Conservation (phyloP, 2,329 filamentous ascomycete species). For the Aspergillus floridensis region DNA sequence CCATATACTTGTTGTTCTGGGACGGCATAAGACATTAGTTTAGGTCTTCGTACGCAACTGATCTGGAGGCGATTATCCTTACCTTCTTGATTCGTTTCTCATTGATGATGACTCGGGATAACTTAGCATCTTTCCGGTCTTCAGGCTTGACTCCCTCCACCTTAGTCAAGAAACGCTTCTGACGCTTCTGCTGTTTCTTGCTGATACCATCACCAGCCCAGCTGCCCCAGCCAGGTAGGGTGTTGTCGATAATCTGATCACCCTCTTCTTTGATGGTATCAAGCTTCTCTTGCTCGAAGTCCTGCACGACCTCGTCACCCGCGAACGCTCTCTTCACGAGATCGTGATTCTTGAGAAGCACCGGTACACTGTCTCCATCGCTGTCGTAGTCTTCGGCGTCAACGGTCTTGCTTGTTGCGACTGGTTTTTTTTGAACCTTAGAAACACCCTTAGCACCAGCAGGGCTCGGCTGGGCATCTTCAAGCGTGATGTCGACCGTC, state of each 20-base stretch:
- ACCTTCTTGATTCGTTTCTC: constrained; percentile 89
- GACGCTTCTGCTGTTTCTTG: constrained; percentile 61
- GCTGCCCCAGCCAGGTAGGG: constrained; percentile 90
- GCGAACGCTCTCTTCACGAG: constrained; percentile 84
- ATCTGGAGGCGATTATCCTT: constrained; percentile 21
- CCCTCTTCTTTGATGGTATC: constrained; percentile 71
- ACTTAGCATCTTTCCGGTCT: constrained; percentile 76
- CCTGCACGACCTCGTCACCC: constrained; percentile 75
- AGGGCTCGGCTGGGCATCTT: constrained; percentile 19
- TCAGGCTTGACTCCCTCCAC: constrained; percentile 69
- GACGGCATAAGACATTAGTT: constrained; percentile 16
- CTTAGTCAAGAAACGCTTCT: constrained; percentile 51
- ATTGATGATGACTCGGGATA: constrained; percentile 84
- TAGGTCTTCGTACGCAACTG: constrained; percentile 1
- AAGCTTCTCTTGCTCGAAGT: constrained; percentile 79
- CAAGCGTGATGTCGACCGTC: constrained; percentile 34
- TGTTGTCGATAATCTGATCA: constrained; percentile 76
- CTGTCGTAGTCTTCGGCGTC: constrained; percentile 44
- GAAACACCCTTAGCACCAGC: constrained; percentile 15
- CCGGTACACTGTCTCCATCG: constrained; percentile 41
- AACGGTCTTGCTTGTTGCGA: constrained; percentile 15
- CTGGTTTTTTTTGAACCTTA: constrained; percentile 25
- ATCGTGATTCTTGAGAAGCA: constrained; percentile 54
- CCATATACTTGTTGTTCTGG: constrained; percentile 82
- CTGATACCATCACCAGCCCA: constrained; percentile 85